phyloP scores from a whole-genome alignment of 1,284 basidiomycete species.

The Lignosus rhinocerotis region DNA sequence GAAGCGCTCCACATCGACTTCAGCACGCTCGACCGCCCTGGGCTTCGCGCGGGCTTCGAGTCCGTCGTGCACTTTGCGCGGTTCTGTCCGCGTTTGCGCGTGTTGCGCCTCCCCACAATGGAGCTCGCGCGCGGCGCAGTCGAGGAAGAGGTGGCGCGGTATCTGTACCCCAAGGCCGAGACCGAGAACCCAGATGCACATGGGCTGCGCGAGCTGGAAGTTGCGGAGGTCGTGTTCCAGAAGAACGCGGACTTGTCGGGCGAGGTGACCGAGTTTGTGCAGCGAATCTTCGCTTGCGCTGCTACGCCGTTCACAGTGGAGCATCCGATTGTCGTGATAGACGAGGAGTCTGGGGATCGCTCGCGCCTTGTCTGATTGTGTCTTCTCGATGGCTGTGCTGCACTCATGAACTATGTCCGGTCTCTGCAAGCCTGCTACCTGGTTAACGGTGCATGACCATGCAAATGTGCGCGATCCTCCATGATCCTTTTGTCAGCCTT shows the following conservation, averaged over 20 bases:
- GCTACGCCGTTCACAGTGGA: background rate
- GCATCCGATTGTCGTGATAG: background rate
- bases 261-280: background rate
- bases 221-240: conserved; percentile 5
- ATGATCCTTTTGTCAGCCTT: no score
- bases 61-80: conserved; percentile 2
- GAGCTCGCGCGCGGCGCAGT: background rate
- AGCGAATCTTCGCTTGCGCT: background rate
- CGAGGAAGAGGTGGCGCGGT: no score
- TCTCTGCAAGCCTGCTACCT: no score
- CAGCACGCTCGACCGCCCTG: background rate
- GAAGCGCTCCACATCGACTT: background rate
- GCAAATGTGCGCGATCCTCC: no score
- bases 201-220: background rate
- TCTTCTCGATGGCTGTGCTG: background rate
- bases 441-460: no score
- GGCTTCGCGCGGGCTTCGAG: conserved; percentile 1
- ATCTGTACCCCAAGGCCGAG: background rate
- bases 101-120: conserved; percentile 3
- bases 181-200: background rate
- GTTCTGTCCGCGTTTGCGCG: background rate
- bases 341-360: background rate
- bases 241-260: background rate
- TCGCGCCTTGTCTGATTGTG: background rate
- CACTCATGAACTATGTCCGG: background rate